Base-by-base conservation (phyloP, 1,139 yeast genomes). In the Pichia sp. region DNA sequence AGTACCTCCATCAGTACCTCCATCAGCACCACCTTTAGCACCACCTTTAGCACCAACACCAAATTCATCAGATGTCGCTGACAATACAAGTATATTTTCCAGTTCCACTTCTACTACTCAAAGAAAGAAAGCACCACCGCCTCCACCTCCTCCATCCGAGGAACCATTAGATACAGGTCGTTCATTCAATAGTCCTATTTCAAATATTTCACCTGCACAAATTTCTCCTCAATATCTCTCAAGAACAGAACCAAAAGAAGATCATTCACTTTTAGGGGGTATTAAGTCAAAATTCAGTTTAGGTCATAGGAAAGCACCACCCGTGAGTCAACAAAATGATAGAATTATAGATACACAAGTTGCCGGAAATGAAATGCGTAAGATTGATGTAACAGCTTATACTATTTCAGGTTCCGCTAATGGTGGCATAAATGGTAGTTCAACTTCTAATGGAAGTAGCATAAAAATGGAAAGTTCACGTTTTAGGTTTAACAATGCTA, bases 401-500 rank as follows among this genome's bases (percentile, higher is more conserved):
- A 77, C 83, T 0, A 74, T 77, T 39, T 62, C 67, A 21, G 56
- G 56, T 30, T 48, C 54, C 1, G 33, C 35, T 53, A 24, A 58
- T 47, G 42, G 42, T 14, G 24, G 32, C 10, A 23, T 11, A 9
- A 2, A 21, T 3, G 25, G 18, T 21, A 31, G 31, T 15, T 20
- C 35, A 9, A 28, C 59, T 24, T 36, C 21, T 37, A 56, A 43
- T 17, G 22, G 35, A 15, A 23, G 43, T 1, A 48, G 43, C 25
- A 24, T 49, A 2, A 45, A 41, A 19, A 84, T 88, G 44, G 89
- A 85, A 51, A 95, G 86, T 56, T 64, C 76, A 17, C 67, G 93
- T 51, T 91, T 81, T 67, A 76, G 71, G 53, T 91, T 89, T 66
- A 61, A 66, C 12, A 84, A 84, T 59, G 71, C 76, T 22, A 64